Conservation (phyloP, 805 yeast genomes). For the Starmerella tilneyi region DNA sequence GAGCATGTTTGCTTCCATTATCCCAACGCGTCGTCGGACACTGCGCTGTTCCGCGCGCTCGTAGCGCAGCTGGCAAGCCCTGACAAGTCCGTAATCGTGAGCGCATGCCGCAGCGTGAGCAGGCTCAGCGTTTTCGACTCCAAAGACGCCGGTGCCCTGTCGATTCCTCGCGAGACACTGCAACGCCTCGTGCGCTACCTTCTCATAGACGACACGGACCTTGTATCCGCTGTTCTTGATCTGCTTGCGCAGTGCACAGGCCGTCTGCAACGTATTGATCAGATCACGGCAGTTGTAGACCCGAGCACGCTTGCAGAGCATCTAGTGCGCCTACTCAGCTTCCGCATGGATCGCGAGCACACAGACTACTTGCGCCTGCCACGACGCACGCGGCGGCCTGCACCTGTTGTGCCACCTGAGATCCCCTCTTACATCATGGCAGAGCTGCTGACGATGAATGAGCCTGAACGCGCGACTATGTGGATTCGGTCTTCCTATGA, state of each 20-base stretch:
- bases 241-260: constrained; percentile 73
- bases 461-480: constrained; percentile 82
- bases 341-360: constrained; percentile 34
- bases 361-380: constrained; percentile 33
- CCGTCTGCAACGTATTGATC: constrained; percentile 46
- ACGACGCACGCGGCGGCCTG: constrained; percentile 43
- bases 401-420: constrained; percentile 57
- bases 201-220: constrained; percentile 56
- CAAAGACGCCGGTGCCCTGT: constrained; percentile 14
- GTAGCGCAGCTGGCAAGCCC: constrained; percentile 41
- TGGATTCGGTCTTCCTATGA: constrained; percentile 92
- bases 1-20: constrained; percentile 78
- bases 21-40: constrained; percentile 62
- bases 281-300: constrained; percentile 41
- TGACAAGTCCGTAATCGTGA: constrained; percentile 61
- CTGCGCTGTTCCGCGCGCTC: constrained; percentile 49
- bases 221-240: constrained; percentile 63
- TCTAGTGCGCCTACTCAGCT: constrained; percentile 52
- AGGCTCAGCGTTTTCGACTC: constrained; percentile 58
- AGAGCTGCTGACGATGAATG: constrained; percentile 56
- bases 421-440: constrained; percentile 46
- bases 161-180: background rate
- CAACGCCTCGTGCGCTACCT: constrained; percentile 28
- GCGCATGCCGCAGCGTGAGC: constrained; percentile 65
- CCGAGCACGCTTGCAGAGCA: constrained; percentile 41